Evolutionary conservation across 163 green algal genomes (phyloP).

Genomic region (Coccomyxa subellipsoidea): DNA sequence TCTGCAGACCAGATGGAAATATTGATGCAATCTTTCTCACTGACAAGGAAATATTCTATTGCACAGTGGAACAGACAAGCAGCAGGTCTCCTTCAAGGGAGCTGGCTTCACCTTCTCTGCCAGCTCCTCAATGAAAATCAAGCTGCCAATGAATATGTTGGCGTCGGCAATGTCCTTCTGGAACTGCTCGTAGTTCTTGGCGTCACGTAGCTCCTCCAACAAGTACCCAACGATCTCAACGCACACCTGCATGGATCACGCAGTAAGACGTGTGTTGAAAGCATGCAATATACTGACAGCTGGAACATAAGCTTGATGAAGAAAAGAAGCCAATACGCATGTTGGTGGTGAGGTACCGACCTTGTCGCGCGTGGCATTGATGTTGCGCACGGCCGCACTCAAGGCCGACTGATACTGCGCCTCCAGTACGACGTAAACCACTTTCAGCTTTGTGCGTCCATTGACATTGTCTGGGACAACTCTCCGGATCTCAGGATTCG

Average conservation of each 20-base stretch:
- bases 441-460: conserved; percentile 80
- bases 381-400: conserved; percentile 82
- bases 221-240: conserved; percentile 97
- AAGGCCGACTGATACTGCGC: conserved; percentile 96
- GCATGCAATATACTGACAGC: too few relatives aligned
- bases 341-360: conserved; percentile 14
- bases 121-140: conserved; percentile 99
- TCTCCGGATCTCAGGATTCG: conserved; percentile 81
- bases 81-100: too few relatives aligned
- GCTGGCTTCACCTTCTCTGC: conserved; percentile 97
- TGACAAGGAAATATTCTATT: too few relatives aligned
- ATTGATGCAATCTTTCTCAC: too few relatives aligned
- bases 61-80: too few relatives aligned
- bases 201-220: conserved; percentile 94
- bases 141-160: conserved; percentile 98
- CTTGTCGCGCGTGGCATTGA: conserved; percentile 86
- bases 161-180: conserved; percentile 80
- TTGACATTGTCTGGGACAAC: conserved; percentile 76
- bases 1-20: conserved; percentile 53
- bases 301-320: background rate
- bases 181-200: conserved; percentile 85
- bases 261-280: background rate
- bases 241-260: conserved; percentile 52
- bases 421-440: conserved; percentile 99
- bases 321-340: too few relatives aligned